Conservation (phyloP, 768 basidiomycete genomes). For the Collybiopsis confluens region DNA sequence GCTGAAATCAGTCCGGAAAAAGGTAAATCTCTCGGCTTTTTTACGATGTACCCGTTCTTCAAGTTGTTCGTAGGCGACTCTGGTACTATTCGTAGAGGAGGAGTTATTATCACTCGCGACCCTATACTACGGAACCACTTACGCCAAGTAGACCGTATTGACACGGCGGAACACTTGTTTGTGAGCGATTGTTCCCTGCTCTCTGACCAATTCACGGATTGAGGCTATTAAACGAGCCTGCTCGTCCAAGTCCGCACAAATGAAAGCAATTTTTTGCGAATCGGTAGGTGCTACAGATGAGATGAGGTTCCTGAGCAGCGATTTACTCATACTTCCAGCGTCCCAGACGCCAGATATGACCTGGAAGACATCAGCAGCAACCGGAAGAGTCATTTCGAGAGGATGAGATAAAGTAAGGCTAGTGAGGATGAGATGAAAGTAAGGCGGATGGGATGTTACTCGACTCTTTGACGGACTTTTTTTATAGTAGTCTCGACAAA, state of each 20-base stretch:
- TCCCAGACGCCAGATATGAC: background rate
- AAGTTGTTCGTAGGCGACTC: background rate
- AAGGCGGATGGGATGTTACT: no score
- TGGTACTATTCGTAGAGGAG: background rate
- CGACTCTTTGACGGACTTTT: background rate
- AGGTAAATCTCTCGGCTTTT: no score
- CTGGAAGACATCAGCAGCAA: background rate
- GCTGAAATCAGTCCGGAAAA: background rate
- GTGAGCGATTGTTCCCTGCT: background rate
- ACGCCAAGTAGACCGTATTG: no score
- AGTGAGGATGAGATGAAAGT: background rate
- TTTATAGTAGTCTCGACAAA: no score
- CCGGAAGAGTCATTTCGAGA: background rate
- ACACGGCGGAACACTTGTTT: background rate
- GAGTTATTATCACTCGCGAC: background rate
- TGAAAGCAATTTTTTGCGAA: background rate
- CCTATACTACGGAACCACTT: no score
- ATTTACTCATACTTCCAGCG: background rate
- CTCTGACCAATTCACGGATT: background rate
- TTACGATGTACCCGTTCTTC: no score
- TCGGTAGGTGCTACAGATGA: background rate
- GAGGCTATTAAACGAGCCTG: background rate
- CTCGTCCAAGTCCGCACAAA: background rate
- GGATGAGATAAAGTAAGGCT: no score
- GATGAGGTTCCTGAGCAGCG: no score